Conservation (phyloP, 257 asterid species). For the Nemophila menziesii region DNA sequence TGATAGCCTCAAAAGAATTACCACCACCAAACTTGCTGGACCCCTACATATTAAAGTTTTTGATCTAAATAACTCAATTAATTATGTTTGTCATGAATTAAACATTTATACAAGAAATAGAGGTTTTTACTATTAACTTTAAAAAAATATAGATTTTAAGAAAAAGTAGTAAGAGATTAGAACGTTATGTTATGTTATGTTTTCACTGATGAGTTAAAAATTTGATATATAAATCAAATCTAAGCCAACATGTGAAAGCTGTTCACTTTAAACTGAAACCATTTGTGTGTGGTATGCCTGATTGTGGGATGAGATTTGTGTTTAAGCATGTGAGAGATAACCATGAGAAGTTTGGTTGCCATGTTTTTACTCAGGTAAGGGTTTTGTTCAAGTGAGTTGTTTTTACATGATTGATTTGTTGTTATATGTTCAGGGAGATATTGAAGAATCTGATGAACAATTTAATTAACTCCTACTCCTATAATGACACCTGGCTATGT, state of each 20-base stretch:
- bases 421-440: constrained; percentile 57
- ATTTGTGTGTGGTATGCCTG: constrained; percentile 42
- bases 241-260: constrained; percentile 64
- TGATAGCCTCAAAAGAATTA: too few relatives aligned
- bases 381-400: neutral
- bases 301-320: constrained; percentile 56
- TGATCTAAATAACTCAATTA: too few relatives aligned
- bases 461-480: constrained; percentile 88
- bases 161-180: too few relatives aligned
- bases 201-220: neutral
- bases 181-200: too few relatives aligned
- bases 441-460: constrained; percentile 58
- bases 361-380: constrained; percentile 50
- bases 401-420: neutral
- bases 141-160: too few relatives aligned
- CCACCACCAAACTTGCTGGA: too few relatives aligned
- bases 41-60: too few relatives aligned
- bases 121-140: too few relatives aligned
- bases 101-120: too few relatives aligned
- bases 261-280: constrained; percentile 53
- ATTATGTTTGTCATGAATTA: too few relatives aligned
- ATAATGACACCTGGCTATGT: constrained; percentile 57
- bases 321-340: constrained; percentile 85
- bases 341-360: constrained; percentile 71
- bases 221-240: constrained; percentile 64